phyloP scores from a whole-genome alignment of 2,329 filamentous ascomycete genomes.

The Fonsecaea multimorphosa region DNA sequence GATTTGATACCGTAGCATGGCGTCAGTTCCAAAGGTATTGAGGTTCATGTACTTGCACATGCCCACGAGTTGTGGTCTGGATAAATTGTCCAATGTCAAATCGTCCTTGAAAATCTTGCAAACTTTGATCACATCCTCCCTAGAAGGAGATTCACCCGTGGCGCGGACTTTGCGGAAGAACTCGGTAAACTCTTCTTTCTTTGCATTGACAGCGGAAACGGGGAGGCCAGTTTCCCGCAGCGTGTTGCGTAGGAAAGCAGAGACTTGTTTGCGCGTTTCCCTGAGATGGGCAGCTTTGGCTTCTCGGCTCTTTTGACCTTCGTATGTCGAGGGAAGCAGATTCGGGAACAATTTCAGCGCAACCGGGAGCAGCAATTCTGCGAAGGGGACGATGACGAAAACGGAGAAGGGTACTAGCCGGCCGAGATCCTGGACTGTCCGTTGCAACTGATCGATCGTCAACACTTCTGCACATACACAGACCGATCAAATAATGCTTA shows the following conservation, averaged over 20 bases:
- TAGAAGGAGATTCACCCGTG: slow-evolving; percentile 86
- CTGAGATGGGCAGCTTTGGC: slow-evolving; percentile 81
- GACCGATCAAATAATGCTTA: slow-evolving; percentile 42
- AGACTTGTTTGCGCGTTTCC: slow-evolving; percentile 90
- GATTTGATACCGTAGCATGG: slow-evolving; percentile 96
- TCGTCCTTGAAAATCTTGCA: slow-evolving; percentile 99
- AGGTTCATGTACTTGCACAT: slow-evolving; percentile 99
- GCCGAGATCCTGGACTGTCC: slow-evolving; percentile 91
- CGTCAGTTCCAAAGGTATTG: slow-evolving; percentile 94
- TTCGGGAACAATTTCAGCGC: slow-evolving; percentile 96
- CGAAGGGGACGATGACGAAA: slow-evolving; percentile 96
- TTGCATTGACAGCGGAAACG: slow-evolving; percentile 79
- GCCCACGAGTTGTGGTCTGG: slow-evolving; percentile 89
- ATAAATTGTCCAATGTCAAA: slow-evolving; percentile 94
- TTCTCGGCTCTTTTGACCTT: slow-evolving; percentile 88
- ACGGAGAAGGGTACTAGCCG: slow-evolving; percentile 95
- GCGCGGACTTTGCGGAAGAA: slow-evolving; percentile 97
- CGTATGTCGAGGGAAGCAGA: slow-evolving; percentile 94
- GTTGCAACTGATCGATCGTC: slow-evolving; percentile 64
- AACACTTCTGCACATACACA: slow-evolving; percentile 5
- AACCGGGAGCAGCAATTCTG: slow-evolving; percentile 81
- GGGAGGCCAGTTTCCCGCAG: slow-evolving; percentile 92
- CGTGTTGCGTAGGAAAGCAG: slow-evolving; percentile 84
- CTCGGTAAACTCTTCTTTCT: slow-evolving; percentile 90
- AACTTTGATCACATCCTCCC: slow-evolving; percentile 94